Conservation (phyloP, 345 rosid species). For the Eucalyptus decipiens region DNA sequence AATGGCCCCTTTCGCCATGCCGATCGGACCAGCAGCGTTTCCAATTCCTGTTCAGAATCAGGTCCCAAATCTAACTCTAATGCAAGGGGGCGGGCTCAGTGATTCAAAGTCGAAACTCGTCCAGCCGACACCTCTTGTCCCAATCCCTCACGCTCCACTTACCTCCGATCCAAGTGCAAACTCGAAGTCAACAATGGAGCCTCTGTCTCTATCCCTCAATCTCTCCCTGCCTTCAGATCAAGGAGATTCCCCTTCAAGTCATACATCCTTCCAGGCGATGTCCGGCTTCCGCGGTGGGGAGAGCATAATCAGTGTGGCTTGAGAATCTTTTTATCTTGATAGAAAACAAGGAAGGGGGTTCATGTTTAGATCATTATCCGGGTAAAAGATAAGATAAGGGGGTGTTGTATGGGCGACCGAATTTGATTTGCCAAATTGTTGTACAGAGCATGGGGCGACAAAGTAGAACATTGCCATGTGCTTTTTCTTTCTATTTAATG, state of each 20-base stretch:
- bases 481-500: not conserved
- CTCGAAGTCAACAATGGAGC: conserved; percentile 2
- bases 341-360: not conserved
- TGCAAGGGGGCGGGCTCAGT: not conserved
- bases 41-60: conserved; percentile 21
- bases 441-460: not conserved
- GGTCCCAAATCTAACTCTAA: conserved; percentile 6
- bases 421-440: not conserved
- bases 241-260: conserved; percentile 30
- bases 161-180: conserved; percentile 24
- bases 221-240: conserved; percentile 38
- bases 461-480: not conserved
- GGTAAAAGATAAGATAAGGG: not conserved
- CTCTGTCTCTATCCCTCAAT: conserved; percentile 44
- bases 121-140: conserved; percentile 12
- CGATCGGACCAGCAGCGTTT: conserved; percentile 4
- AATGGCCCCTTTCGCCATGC: conserved; percentile 20
- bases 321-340: not conserved
- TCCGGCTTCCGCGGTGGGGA: conserved; percentile 50
- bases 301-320: conserved; percentile 57
- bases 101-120: conserved; percentile 7
- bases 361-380: not conserved
- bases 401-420: not conserved
- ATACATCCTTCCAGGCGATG: conserved; percentile 34
- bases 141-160: conserved; percentile 3